Conservation (phyloP, 2,329 filamentous ascomycete species). For the Fusarium paranaense region DNA sequence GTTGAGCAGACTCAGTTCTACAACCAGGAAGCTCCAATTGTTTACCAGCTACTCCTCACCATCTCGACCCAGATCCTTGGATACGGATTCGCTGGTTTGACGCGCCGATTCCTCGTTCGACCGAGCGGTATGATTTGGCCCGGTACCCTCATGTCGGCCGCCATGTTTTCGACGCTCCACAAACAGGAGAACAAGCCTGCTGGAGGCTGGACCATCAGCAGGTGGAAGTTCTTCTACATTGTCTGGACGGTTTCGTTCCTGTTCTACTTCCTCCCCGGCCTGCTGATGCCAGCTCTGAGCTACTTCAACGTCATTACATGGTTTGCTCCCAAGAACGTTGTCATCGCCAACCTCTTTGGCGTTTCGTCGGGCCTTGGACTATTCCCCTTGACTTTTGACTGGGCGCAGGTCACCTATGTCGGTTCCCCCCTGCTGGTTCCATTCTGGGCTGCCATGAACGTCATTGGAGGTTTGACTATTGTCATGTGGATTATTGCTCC, state of each 20-base stretch:
- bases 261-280: slow-evolving; percentile 88
- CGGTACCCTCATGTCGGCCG: slow-evolving; percentile 85
- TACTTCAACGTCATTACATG: slow-evolving; percentile 92
- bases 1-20: slow-evolving; percentile 93
- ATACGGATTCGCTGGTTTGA: slow-evolving; percentile 87
- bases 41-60: slow-evolving; percentile 85
- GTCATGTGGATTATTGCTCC: slow-evolving; percentile 90
- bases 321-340: slow-evolving; percentile 88
- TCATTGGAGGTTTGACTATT: slow-evolving; percentile 80
- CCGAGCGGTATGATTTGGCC: slow-evolving; percentile 95
- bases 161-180: slow-evolving; percentile 90
- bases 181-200: slow-evolving; percentile 85
- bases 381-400: slow-evolving; percentile 90
- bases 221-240: slow-evolving; percentile 85
- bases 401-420: slow-evolving; percentile 90
- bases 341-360: slow-evolving; percentile 87
- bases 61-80: slow-evolving; percentile 89
- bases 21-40: slow-evolving; percentile 79
- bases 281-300: slow-evolving; percentile 85
- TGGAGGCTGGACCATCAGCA: slow-evolving; percentile 84
- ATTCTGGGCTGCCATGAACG: slow-evolving; percentile 89
- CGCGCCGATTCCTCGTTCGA: slow-evolving; percentile 82
- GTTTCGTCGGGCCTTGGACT: slow-evolving; percentile 86
- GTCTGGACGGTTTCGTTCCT: slow-evolving; percentile 77
- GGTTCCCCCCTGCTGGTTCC: slow-evolving; percentile 86